Conservation (phyloP, 2,329 filamentous ascomycete species). For the Phialophora macrospora region DNA sequence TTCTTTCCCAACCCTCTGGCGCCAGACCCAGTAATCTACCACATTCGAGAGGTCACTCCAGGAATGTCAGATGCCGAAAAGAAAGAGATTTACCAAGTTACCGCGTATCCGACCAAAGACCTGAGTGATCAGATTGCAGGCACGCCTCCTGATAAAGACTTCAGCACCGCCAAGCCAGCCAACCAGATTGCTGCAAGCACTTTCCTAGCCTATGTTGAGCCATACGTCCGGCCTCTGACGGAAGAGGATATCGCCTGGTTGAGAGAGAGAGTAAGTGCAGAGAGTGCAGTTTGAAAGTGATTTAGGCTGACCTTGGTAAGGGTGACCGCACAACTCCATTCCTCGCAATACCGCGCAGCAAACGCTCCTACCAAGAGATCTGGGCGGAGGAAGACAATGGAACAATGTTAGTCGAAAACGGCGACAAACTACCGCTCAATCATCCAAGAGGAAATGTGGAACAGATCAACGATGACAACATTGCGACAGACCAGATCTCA, state of each 20-base stretch:
- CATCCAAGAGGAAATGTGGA: slow-evolving; percentile 85
- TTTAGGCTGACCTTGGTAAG: slow-evolving; percentile 40
- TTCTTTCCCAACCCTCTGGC: slow-evolving; percentile 91
- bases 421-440: slow-evolving; percentile 75
- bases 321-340: slow-evolving; percentile 85
- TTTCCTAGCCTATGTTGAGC: slow-evolving; percentile 90
- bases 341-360: slow-evolving; percentile 81
- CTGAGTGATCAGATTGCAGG: slow-evolving; percentile 85
- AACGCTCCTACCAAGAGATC: slow-evolving; percentile 82
- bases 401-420: slow-evolving; percentile 71
- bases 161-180: slow-evolving; percentile 88
- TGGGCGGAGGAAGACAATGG: slow-evolving; percentile 91
- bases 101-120: slow-evolving; percentile 78
- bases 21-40: slow-evolving; percentile 90
- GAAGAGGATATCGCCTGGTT: slow-evolving; percentile 95
- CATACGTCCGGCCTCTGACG: slow-evolving; percentile 84
- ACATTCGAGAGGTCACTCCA: slow-evolving; percentile 76
- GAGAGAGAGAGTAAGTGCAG: slow-evolving; percentile 68
- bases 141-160: slow-evolving; percentile 89
- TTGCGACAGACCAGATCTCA: slow-evolving; percentile 86
- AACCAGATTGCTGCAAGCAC: slow-evolving; percentile 94
- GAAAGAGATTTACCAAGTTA: slow-evolving; percentile 85
- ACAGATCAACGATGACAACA: slow-evolving; percentile 81
- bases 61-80: slow-evolving; percentile 84
- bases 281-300: neutral